Base-by-base conservation (phyloP, 306 rosid species). In the Dryas octopetala region DNA sequence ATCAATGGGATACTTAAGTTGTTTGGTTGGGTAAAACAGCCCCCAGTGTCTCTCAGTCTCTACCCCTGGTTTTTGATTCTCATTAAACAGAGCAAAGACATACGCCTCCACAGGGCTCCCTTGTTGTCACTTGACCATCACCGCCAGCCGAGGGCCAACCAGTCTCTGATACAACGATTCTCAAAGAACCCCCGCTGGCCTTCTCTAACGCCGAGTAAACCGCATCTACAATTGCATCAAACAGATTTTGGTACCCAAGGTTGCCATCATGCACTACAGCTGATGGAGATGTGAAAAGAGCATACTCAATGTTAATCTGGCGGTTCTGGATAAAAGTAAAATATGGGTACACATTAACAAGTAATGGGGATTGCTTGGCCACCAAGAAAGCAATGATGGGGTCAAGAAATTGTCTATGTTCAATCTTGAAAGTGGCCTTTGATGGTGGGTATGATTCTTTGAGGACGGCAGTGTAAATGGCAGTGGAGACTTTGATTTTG, bases 111-210 rank as follows among this genome's bases (percentile, higher is more conserved):
- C 61, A 8, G 80, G 69, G 19, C 3, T 79, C 84, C 11, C 72
- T 62, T 4, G 82, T 61, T 48, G 91, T 75, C 14, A 53, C 53
- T 13, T 76, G 49, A 4, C 65, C 82, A 1, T 16, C 55, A 13
- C 91, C 88, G 3, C 83, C 85, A 4, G 62, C 68, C 3, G 91
- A 80, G 8, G 93, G 91, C 88, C 91, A 89, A 7, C 89, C 91
- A 40, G 62, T 81, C 70, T 89, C 86, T 0, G 92, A 76, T 38
- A 83, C 86, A 38, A 85, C 88, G 3, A 86, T 66, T 59, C 75
- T 75, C 72, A 85, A 9, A 6, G 79, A 55, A 28, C 66, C 78
- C 5, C 85, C 86, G 0, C 83, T 85, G 0, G 74, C 75, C 28
- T 45, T 82, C 83, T 83, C 91, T 59, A 86, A 54, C 4, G 93